A percentile compares a stretch with the other conserved stretches of the same genome.
Evolutionary conservation across 2,329 filamentous ascomycete species (phyloP).

Genomic region (Arthrinium puccinioides): DNA sequence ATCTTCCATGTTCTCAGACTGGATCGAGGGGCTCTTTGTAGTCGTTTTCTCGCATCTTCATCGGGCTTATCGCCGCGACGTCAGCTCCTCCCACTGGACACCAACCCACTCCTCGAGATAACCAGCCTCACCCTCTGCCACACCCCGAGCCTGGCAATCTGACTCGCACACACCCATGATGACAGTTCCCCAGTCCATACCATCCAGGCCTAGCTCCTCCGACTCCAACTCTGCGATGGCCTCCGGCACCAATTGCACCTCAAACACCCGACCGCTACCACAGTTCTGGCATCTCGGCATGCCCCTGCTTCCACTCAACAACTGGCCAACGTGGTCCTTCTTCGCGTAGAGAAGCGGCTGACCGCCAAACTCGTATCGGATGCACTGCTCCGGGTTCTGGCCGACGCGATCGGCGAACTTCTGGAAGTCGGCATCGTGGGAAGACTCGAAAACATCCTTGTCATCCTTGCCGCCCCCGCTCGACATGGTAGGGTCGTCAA

Average conservation of each 20-base stretch:
- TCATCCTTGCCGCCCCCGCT: slow-evolving; percentile 47
- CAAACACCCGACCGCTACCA: slow-evolving; percentile 69
- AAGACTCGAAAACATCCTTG: slow-evolving; percentile 64
- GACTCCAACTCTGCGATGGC: slow-evolving; percentile 83
- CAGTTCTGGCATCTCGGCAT: slow-evolving; percentile 76
- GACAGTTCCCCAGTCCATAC: slow-evolving; percentile 98
- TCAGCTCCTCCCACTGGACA: slow-evolving; percentile 90
- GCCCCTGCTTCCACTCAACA: slow-evolving; percentile 33
- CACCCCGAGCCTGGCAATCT: slow-evolving; percentile 63
- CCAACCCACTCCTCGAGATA: slow-evolving; percentile 97
- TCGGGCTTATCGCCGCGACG: slow-evolving; percentile 17
- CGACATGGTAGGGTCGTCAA: slow-evolving; percentile 29
- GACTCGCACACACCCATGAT: slow-evolving; percentile 76
- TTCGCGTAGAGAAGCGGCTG: slow-evolving; percentile 73
- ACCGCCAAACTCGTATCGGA: slow-evolving; percentile 73
- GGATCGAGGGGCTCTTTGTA: too few relatives aligned
- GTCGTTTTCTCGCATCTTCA: not conserved
- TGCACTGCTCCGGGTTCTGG: slow-evolving; percentile 76
- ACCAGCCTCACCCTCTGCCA: slow-evolving; percentile 55
- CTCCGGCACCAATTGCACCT: slow-evolving; percentile 87
- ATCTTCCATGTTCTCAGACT: too few relatives aligned
- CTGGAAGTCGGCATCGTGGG: slow-evolving; percentile 69
- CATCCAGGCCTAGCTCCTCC: slow-evolving; percentile 64
- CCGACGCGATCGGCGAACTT: slow-evolving; percentile 71
- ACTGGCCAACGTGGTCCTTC: slow-evolving; percentile 63